A percentile compares a stretch with the other conserved stretches of the same genome.
Conservation (phyloP, 108 stramenopile genomes). For the Discostella pseudostelligera region DNA sequence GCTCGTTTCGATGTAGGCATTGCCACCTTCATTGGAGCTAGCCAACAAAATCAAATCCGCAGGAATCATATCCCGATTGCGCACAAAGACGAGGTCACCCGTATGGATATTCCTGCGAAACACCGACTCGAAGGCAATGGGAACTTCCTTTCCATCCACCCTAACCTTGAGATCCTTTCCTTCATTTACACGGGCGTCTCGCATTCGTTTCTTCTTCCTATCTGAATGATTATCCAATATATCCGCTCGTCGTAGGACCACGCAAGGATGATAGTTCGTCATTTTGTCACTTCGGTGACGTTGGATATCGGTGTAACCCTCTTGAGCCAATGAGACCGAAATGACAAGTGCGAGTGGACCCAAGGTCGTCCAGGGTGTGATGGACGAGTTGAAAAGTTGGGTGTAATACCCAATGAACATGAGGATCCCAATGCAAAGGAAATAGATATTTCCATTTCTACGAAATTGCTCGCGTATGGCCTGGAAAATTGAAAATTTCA, state of each 20-base stretch:
- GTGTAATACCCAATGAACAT: constrained; percentile 93
- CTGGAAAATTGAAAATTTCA: constrained; percentile 26
- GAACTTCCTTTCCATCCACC: constrained; percentile 34
- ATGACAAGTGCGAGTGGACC: constrained; percentile 90
- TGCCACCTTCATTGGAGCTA: constrained; percentile 76
- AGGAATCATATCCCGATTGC: constrained; percentile 91
- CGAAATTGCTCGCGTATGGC: constrained; percentile 82
- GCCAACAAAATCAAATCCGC: constrained; percentile 93
- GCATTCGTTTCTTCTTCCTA: constrained; percentile 44
- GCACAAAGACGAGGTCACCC: constrained; percentile 89
- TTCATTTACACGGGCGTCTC: constrained; percentile 22
- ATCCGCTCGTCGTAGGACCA: constrained; percentile 56
- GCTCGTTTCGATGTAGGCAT: constrained; percentile 92
- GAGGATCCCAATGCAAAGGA: constrained; percentile 88
- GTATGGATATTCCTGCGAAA: constrained; percentile 76
- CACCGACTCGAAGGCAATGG: constrained; percentile 68
- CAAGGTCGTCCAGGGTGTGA: constrained; percentile 92
- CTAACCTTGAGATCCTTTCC: constrained; percentile 61
- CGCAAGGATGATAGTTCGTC: constrained; percentile 76
- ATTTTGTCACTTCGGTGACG: constrained; percentile 82
- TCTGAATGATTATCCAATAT: constrained; percentile 36
- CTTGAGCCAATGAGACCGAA: constrained; percentile 83
- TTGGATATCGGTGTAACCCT: constrained; percentile 87
- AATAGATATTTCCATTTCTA: constrained; percentile 94
- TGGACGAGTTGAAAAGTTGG: constrained; percentile 76